Evolutionary conservation across 2,329 filamentous ascomycete species (phyloP), one percentile per base, ranked within the genome.

Genomic region (Cladosporium sp.): DNA sequence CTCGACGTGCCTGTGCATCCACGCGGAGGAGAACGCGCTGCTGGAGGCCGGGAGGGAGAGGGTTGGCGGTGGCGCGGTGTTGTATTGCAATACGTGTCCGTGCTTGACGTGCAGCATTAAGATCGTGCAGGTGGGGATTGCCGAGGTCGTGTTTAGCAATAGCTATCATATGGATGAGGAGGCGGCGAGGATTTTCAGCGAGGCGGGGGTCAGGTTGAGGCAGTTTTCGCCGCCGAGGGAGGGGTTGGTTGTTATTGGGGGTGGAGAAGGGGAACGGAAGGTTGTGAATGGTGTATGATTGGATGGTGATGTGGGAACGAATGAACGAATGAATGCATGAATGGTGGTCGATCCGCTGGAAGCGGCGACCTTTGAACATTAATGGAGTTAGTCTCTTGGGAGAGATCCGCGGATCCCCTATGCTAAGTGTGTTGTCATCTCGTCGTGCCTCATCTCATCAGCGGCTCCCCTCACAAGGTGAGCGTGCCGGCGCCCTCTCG

Each of bases 41-140:
- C 77, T 98, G 9, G 93, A 98, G 74, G 93, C 93, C 16, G 93
- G 93, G 0, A 78, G 93, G 61, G 93, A 97, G 70, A 79, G 93
- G 54, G 89, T 98, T 60, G 78, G 89, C 16, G 86, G 89, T 52
- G 87, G 85, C 4, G 82, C 87, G 35, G 87, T 89, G 46, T 74
- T 98, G 22, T 98, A 67, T 34, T 68, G 65, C 46, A 66, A 67
- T 55, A 81, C 77, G 0, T 98, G 93, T 70, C 93, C 93, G 3
- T 98, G 93, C 68, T 76, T 98, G 69, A 98, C 93, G 2, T 98
- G 93, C 71, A 95, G 89, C 64, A 95, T 98, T 75, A 98, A 98
- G 75, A 97, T 98, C 65, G 88, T 89, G 18, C 93, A 98, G 73
- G 89, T 97, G 7, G 93, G 93, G 14, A 95, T 98, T 59, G 83